These are phyloP conservation scores for Scedosporium minutisporum DNA, from an alignment of 2,329 filamentous ascomycete species.

Conservation along the genomic window DNA sequence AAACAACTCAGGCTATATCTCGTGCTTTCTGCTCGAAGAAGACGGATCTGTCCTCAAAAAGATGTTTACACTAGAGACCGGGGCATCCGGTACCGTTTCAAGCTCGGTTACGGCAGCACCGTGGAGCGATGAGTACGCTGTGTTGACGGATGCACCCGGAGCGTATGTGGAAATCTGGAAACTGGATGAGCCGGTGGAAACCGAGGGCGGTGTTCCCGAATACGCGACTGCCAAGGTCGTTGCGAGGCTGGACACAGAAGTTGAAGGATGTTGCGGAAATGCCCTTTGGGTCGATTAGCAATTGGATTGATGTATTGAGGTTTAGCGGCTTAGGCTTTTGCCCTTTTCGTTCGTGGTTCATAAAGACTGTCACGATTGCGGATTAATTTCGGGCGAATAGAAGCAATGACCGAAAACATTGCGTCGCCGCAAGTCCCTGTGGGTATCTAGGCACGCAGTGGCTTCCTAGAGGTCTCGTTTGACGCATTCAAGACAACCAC, in stretches of 20 bases:
- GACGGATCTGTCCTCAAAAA: neutral
- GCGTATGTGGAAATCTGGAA: neutral
- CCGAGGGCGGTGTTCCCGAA: neutral
- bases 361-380: too few species aligned
- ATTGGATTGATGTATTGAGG: neutral
- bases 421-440: too few species aligned
- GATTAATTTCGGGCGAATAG: too few species aligned
- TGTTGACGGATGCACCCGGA: neutral
- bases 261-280: conserved; percentile 2
- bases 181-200: neutral
- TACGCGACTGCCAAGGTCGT: neutral
- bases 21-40: neutral
- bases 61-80: neutral
- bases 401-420: too few species aligned
- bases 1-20: neutral
- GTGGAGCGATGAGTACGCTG: neutral
- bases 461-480: too few species aligned
- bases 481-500: too few species aligned
- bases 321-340: too few species aligned
- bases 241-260: neutral
- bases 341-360: too few species aligned
- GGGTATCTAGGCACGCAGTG: too few species aligned
- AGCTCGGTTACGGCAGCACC: neutral
- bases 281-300: neutral
- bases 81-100: neutral